Base-by-base conservation (phyloP, 768 basidiomycete genomes). In the Suillus plorans region DNA sequence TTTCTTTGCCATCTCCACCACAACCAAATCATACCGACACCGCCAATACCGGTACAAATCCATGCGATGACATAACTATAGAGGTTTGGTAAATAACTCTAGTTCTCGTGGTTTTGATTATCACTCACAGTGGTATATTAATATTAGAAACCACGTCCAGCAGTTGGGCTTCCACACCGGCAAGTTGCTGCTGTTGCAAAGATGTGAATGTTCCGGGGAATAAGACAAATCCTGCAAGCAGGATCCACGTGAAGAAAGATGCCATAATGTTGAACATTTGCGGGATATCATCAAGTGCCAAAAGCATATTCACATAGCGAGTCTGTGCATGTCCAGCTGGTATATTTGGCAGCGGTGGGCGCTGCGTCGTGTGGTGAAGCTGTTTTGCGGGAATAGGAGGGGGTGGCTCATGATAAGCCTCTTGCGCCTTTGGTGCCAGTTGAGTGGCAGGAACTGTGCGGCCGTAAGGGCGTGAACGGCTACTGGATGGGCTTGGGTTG, bases 141-240 rank as follows among this genome's bases (percentile, higher is more conserved):
- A 84, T 61, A 62, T 82, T 70, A 28, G 81, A 76, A 59, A 87
- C 71, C 8, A 76, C 71, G 39, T 70, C 68, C 47, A 85, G 65
- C 57, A 82, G 69, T 16, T 69, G 59, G 28, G 72, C 72, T 55
- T 74, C 74, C 7, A 81, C 66, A 12, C 76, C 76, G 61, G 72
- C 64, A 69, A 73, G 16, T 56, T 69, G 66, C 34, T 52, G 45
- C 14, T 67, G 20, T 20, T 68, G 44, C 74, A 82, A 77, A 61
- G 81, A 86, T 12, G 81, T 78, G 72, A 88, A 88, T 8, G 87
- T 88, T 59, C 85, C 84, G 2, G 87, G 87, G 66, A 88, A 86
- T 36, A 88, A 77, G 20, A 88, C 75, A 70, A 88, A 88, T 9
- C 86, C 86, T 10, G 86, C 86, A 28, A 88, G 76, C 60, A 88